Evolutionary conservation across 2,329 filamentous ascomycete genomes (phyloP).

Genomic region (Ophiostoma angusticollis): DNA sequence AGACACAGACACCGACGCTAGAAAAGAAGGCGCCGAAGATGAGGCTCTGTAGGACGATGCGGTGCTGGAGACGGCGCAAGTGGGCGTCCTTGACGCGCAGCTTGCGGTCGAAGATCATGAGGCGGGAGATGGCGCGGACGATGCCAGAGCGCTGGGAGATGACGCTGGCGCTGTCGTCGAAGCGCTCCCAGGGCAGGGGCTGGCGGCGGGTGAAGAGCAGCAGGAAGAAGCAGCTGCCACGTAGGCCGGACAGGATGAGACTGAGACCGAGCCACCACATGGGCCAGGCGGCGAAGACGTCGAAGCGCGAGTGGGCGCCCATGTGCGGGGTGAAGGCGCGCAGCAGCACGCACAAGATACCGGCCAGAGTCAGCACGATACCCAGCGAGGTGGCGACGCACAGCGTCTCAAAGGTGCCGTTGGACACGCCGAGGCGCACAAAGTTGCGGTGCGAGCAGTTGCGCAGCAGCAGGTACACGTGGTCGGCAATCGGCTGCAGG

Average conservation of each 20-base stretch:
- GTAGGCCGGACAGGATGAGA: conserved; percentile 29
- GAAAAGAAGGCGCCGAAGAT: conserved; percentile 26
- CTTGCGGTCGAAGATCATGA: conserved; percentile 37
- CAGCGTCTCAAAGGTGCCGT: conserved; percentile 36
- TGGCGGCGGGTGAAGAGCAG: conserved; percentile 33
- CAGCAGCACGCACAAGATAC: conserved; percentile 28
- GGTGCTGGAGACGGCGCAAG: conserved; percentile 29
- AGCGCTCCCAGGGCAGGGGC: conserved; percentile 34
- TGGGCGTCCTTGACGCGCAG: conserved; percentile 31
- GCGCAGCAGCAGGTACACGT: conserved; percentile 32
- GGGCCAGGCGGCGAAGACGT: conserved; percentile 30
- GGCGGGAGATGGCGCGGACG: conserved; percentile 21
- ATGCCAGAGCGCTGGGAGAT: conserved; percentile 17
- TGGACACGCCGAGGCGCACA: conserved; percentile 39
- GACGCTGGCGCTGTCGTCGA: conserved; percentile 24
- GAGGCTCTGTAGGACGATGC: conserved; percentile 31
- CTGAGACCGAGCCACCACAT: conserved; percentile 33
- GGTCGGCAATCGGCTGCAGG: conserved; percentile 31
- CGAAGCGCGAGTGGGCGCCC: conserved; percentile 28
- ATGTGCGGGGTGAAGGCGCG: conserved; percentile 26
- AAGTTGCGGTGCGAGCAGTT: conserved; percentile 39
- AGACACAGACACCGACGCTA: conserved; percentile 24
- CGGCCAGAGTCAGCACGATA: conserved; percentile 26
- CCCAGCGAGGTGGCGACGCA: conserved; percentile 33
- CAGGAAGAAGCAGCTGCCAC: conserved; percentile 35